phyloP scores from a whole-genome alignment of 106 monocot genomes.

The Iris macrosiphon region DNA sequence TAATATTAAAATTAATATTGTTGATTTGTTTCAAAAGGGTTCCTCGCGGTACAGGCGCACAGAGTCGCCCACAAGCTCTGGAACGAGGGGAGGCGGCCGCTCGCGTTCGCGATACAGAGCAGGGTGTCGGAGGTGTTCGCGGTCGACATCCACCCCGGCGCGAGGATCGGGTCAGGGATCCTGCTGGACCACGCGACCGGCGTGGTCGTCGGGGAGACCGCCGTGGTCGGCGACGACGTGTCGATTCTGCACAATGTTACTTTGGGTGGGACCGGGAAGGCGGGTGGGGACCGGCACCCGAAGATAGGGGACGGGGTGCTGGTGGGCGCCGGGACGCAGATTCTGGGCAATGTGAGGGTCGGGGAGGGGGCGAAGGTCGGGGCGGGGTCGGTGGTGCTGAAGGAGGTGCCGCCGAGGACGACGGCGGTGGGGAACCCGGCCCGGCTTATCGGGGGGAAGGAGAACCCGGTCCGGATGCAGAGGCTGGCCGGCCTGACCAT shows the following conservation, averaged over 20 bases:
- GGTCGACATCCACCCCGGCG: constrained; percentile 64
- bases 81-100: constrained; percentile 9
- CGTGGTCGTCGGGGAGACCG: constrained; percentile 62
- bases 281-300: constrained; percentile 50
- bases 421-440: constrained; percentile 74
- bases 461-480: constrained; percentile 26
- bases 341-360: constrained; percentile 42
- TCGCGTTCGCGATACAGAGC: constrained; percentile 41
- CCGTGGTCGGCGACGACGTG: constrained; percentile 55
- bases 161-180: constrained; percentile 35
- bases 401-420: constrained; percentile 40
- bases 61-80: constrained; percentile 44
- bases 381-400: constrained; percentile 69
- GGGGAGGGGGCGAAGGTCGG: constrained; percentile 58
- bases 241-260: constrained; percentile 61
- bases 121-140: constrained; percentile 44
- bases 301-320: constrained; percentile 66
- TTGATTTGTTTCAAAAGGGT: too few species aligned
- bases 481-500: constrained; percentile 36
- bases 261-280: constrained; percentile 65
- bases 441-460: constrained; percentile 35
- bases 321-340: constrained; percentile 56
- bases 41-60: constrained; percentile 49
- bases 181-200: constrained; percentile 65
- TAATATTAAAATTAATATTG: too few species aligned